Evolutionary conservation across 140 eudicot species (phyloP).

Genomic region (Oenanthe javanica): DNA sequence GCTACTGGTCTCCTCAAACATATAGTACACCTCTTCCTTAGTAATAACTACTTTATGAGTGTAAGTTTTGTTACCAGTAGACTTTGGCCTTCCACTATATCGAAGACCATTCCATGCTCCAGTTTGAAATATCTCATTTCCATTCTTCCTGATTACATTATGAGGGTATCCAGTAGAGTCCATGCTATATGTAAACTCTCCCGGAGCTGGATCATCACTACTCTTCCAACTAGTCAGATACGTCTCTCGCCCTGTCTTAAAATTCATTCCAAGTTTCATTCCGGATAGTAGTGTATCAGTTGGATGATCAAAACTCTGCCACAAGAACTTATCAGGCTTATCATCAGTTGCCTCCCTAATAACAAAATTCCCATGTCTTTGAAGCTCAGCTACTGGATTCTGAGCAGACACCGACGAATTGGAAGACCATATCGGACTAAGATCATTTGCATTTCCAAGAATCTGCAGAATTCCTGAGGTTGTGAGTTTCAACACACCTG

Average conservation of each 20-base stretch:
- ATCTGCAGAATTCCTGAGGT: neutral
- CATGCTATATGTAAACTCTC: constrained; percentile 13
- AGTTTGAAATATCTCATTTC: neutral
- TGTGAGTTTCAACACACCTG: constrained; percentile 6
- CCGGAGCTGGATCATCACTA: constrained; percentile 27
- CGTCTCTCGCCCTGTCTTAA: constrained; percentile 25
- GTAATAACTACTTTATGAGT: neutral
- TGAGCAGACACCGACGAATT: constrained; percentile 17
- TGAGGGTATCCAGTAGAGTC: constrained; percentile 26
- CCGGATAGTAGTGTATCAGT: constrained; percentile 45
- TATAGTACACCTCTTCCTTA: constrained; percentile 18
- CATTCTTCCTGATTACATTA: constrained; percentile 13
- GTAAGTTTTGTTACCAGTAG: neutral
- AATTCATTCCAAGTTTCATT: constrained; percentile 38
- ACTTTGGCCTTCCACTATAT: constrained; percentile 13
- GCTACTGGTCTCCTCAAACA: neutral
- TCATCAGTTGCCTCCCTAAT: constrained; percentile 24
- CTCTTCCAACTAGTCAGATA: constrained; percentile 32
- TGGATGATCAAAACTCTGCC: constrained; percentile 57
- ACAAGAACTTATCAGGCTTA: constrained; percentile 21
- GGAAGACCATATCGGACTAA: constrained; percentile 28
- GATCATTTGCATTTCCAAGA: neutral
- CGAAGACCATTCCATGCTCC: constrained; percentile 23
- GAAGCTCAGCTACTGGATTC: constrained; percentile 39
- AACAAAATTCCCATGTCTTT: constrained; percentile 50